A percentile compares a stretch with the other conserved stretches of the same genome.
These are phyloP conservation scores for Candida vaughaniae DNA, from an alignment of 805 yeast species.

Conservation along the genomic window DNA sequence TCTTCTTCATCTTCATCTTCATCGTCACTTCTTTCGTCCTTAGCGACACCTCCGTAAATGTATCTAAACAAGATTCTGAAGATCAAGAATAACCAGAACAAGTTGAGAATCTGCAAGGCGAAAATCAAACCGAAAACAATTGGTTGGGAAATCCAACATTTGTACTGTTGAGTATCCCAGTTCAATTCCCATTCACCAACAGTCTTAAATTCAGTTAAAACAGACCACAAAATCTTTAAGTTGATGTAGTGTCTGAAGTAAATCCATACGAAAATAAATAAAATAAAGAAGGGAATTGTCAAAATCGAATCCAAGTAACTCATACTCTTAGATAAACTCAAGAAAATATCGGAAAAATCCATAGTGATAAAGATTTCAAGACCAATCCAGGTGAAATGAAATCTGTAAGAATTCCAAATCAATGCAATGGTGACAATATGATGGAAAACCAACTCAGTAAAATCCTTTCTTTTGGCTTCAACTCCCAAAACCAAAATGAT, in stretches of 20 bases:
- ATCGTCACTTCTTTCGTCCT: constrained; percentile 86
- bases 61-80: constrained; percentile 72
- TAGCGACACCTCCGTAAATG: constrained; percentile 33
- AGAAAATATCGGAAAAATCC: constrained; percentile 92
- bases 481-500: constrained; percentile 77
- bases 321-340: constrained; percentile 80
- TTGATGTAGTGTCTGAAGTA: constrained; percentile 88
- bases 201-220: constrained; percentile 79
- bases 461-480: constrained; percentile 95
- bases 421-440: constrained; percentile 88
- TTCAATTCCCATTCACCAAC: constrained; percentile 80
- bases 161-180: constrained; percentile 90
- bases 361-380: constrained; percentile 85
- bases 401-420: constrained; percentile 83
- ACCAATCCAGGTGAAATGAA: constrained; percentile 97
- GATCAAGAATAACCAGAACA: constrained; percentile 85
- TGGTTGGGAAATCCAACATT: constrained; percentile 93
- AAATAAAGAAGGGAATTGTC: constrained; percentile 63
- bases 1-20: constrained; percentile 53
- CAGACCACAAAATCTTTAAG: constrained; percentile 76
- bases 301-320: constrained; percentile 74
- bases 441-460: constrained; percentile 85
- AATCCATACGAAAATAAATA: constrained; percentile 75
- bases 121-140: constrained; percentile 77
- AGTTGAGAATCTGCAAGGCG: constrained; percentile 81